Base-by-base conservation (phyloP, 345 rosid genomes). In the Euphorbia peplus region DNA sequence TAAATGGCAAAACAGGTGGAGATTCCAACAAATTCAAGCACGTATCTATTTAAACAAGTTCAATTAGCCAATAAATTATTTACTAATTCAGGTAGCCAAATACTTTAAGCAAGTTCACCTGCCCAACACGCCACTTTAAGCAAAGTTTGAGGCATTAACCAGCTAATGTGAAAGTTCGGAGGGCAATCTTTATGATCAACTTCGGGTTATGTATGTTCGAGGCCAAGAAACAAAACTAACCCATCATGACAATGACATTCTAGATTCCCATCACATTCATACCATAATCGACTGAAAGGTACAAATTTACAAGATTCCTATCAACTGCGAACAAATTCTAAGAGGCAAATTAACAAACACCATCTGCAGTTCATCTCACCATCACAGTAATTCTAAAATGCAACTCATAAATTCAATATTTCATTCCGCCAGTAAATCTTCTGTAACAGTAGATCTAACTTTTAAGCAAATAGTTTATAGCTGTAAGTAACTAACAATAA, bases 391-490 rank as follows among this genome's bases (percentile, higher is more conserved):
- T 32, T n/a, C 15, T 32, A 25, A 60, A 9, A 58, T 30, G 29
- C 18, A 15, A 6, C 37, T 58, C 19, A 15, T 58, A 32, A 21
- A 51, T n/a, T n/a, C n/a, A 65, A 10, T n/a, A 12, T 64, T 53
- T 4, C 14, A 39, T 4, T 19, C n/a, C n/a, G n/a, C n/a, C 26
- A 25, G 52, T 62, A 61, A 35, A 46, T 60, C 42, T 50, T 52
- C 51, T 48, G 22, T 18, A 24, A 55, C 21, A 35, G 16, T 37
- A 56, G 56, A 71, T 71, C 66, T 48, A n/a, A n/a, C n/a, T n/a
- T n/a, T n/a, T n/a, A 64, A 68, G 70, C 3, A 70, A 29, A 55
- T 59, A 14, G 5, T 11, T 51, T 13, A 13, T 18, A 24, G 3
- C 16, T 6, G 50, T 44, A 44, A 15, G n/a, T n/a, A n/a, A n/a